These are phyloP conservation scores for Glaciozyma antarctica DNA, from an alignment of 768 basidiomycete species.

Conservation along the genomic window DNA sequence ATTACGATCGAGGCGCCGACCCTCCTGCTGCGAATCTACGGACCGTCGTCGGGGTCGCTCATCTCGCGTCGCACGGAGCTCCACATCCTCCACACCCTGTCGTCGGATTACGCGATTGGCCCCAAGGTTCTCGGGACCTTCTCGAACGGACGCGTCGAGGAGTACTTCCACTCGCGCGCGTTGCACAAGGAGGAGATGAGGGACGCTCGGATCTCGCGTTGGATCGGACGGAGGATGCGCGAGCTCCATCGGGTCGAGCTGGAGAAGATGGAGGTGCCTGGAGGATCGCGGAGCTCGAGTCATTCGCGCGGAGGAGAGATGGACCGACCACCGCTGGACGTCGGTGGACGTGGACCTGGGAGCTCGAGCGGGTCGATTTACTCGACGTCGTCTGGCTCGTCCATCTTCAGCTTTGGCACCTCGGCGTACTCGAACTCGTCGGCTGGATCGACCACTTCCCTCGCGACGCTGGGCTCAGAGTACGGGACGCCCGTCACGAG, in stretches of 20 bases:
- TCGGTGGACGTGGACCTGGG: background rate
- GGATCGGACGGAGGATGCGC: constrained; percentile 90
- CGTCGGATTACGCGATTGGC: constrained; percentile 76
- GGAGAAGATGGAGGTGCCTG: constrained; percentile 46
- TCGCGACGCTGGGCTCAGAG: background rate
- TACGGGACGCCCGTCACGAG: constrained; percentile 8
- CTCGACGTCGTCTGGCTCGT: constrained; percentile 29
- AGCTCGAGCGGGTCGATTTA: constrained; percentile 15
- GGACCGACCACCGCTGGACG: constrained; percentile 7
- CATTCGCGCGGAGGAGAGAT: background rate
- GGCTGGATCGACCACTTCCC: background rate
- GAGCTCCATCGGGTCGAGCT: constrained; percentile 91
- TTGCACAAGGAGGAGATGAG: constrained; percentile 69
- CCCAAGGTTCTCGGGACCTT: constrained; percentile 91
- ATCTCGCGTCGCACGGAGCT: constrained; percentile 83
- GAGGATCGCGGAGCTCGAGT: background rate
- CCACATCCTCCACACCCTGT: constrained; percentile 77
- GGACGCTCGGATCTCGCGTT: constrained; percentile 62
- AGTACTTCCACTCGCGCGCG: constrained; percentile 83
- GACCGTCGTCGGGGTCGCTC: constrained; percentile 70
- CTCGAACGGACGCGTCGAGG: constrained; percentile 86
- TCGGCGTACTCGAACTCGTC: constrained; percentile 25
- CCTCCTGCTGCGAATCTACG: constrained; percentile 83
- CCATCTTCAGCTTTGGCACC: constrained; percentile 30
- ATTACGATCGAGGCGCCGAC: constrained; percentile 43